Evolutionary conservation across 2,329 filamentous ascomycete species (phyloP), one percentile per base, ranked within the genome.

Genomic region (Pyrenochaeta sp.): DNA sequence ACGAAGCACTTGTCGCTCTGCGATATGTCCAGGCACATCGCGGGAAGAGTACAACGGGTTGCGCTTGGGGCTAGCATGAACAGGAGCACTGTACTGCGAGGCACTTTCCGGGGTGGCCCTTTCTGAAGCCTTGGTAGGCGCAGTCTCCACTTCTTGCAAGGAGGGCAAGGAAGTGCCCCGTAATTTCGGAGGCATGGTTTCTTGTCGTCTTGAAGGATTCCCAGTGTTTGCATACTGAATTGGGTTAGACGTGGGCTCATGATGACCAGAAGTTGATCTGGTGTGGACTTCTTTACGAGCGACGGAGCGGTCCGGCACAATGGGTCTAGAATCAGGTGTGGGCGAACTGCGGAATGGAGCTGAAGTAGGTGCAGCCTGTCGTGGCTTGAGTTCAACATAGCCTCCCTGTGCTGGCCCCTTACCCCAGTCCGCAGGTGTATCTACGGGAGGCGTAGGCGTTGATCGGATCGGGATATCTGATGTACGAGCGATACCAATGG

Each of bases 401-500:
- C 55, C 61, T 37, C 56, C 60, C 22, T 63, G 56, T 7, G 55
- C 49, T 13, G 55, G 48, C 6, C 47, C 23, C 23, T 55, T 53
- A 24, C 55, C 53, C 19, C 46, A 50, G 27, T 55, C 52, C 24
- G 40, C 19, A 17, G 44, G 35, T 6, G 41, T 35, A 15, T 65
- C 63, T 8, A 22, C 37, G 14, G 61, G 55, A 23, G 67, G 60
- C 9, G 63, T 62, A 9, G 65, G 61, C 3, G 61, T 53, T 17
- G 63, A 52, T 22, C 53, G 55, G 24, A 72, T 67, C 10, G 65
- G 64, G 11, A 68, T 52, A 51, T 77, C 68, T 9, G 74, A 73
- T 5, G 74, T 75, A 35, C 57, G 70, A 13, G 74, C 75, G 26
- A 76, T 60, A 34, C 74, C 74, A 49, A 76, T 76, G 30, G 64